Conservation (phyloP, 306 rosid genomes). For the Quercus cerris region DNA sequence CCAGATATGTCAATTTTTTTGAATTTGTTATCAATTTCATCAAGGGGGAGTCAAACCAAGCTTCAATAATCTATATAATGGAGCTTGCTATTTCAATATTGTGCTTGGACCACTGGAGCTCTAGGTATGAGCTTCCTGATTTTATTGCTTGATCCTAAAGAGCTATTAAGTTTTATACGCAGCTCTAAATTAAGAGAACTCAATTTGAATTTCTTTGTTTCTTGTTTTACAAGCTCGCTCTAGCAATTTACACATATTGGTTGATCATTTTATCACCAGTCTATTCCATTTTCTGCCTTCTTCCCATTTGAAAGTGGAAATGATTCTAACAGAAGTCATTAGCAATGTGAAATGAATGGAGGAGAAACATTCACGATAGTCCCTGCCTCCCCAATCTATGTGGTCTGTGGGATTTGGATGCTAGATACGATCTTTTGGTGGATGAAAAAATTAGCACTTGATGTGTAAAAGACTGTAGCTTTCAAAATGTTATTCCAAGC, state of each 20-base stretch:
- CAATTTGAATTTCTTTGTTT: background rate
- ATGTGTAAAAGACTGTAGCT: background rate
- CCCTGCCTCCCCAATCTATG: background rate
- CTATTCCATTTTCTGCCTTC: background rate
- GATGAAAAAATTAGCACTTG: background rate
- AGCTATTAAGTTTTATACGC: background rate
- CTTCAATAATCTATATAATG: background rate
- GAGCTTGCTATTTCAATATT: background rate
- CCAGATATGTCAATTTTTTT: background rate
- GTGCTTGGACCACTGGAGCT: background rate
- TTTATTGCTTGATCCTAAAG: background rate
- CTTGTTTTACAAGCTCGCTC: background rate
- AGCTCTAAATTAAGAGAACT: background rate
- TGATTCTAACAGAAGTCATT: constrained; percentile 4
- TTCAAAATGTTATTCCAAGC: background rate
- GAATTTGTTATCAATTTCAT: background rate
- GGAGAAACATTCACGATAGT: background rate
- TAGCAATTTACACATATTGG: background rate
- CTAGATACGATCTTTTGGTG: background rate
- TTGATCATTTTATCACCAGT: background rate
- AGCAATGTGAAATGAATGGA: constrained; percentile 1
- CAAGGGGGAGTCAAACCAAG: background rate
- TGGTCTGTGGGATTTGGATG: background rate
- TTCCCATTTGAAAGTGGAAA: background rate
- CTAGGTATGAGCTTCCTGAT: background rate